Evolutionary conservation across 106 monocot species (phyloP).

Genomic region (Apostasia ramifera): DNA sequence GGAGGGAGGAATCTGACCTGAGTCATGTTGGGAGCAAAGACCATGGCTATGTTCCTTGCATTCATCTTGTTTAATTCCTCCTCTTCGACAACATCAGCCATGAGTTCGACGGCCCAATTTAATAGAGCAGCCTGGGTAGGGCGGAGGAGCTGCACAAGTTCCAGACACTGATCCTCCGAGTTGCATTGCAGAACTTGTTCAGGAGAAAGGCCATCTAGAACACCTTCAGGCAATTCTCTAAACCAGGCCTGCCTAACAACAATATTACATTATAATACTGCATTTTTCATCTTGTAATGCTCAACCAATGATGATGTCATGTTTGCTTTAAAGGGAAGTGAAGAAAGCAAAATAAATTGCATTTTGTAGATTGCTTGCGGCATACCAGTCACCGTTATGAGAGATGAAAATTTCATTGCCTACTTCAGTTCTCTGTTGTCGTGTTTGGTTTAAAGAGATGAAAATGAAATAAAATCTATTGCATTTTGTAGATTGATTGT

Average conservation of each 20-base stretch:
- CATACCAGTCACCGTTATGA: not conserved
- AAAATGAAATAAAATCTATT: too few relatives aligned
- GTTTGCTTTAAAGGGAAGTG: too few relatives aligned
- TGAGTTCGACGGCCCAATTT: constrained; percentile 87
- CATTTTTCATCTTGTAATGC: not conserved
- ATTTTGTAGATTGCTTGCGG: not conserved
- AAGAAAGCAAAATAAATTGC: not conserved
- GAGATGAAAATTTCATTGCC: not conserved
- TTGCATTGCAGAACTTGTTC: constrained; percentile 87
- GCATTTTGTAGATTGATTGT: too few relatives aligned
- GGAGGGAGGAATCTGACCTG: constrained; percentile 36
- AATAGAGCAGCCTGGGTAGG: constrained; percentile 74
- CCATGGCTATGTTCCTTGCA: constrained; percentile 97
- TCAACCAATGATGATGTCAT: too few relatives aligned
- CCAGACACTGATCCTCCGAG: constrained; percentile 73
- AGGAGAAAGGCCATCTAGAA: constrained; percentile 79
- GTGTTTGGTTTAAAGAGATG: too few relatives aligned
- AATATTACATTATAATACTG: not conserved
- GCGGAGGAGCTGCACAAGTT: constrained; percentile 59
- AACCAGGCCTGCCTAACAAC: constrained; percentile 77
- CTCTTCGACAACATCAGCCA: constrained; percentile 93
- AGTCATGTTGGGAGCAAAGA: constrained; percentile 97
- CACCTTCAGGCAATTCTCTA: constrained; percentile 87
- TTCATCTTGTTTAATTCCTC: constrained; percentile 95
- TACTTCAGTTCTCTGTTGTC: too few relatives aligned